Conservation (phyloP, 129 eudicot species). For the Artemisia annua region DNA sequence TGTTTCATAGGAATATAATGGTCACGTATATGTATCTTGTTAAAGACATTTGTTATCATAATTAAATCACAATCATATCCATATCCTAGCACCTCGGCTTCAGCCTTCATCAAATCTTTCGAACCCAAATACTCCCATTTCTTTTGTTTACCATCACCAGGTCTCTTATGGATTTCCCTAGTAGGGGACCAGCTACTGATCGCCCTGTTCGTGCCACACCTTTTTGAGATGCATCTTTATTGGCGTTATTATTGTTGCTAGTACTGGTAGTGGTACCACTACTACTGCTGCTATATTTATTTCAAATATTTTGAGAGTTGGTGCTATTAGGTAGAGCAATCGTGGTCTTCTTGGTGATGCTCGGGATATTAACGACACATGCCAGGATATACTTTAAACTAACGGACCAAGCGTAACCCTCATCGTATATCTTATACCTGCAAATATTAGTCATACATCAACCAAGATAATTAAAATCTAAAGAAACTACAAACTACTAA, state of each 20-base stretch:
- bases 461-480: too few species aligned
- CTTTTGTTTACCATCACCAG: conserved; percentile 66
- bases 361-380: conserved; percentile 19
- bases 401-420: too few species aligned
- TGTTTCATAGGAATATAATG: too few species aligned
- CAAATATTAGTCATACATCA: too few species aligned
- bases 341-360: conserved; percentile 15
- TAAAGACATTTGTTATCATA: too few species aligned
- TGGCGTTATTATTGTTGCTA: conserved; percentile 4
- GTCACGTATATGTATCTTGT: too few species aligned
- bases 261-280: conserved; percentile 1
- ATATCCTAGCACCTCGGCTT: too few species aligned
- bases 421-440: too few species aligned
- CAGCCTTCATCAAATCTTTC: conserved; percentile 93
- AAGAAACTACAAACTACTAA: too few species aligned
- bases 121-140: conserved; percentile 67
- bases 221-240: conserved; percentile 19
- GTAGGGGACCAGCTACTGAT: conserved; percentile 12
- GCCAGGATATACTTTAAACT: too few species aligned
- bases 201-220: neutral
- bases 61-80: too few species aligned
- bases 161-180: conserved; percentile 39
- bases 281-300: neutral
- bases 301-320: neutral
- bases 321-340: neutral